Conservation (phyloP, 495 filamentous ascomycete genomes). For the Penicillium waksmanii region DNA sequence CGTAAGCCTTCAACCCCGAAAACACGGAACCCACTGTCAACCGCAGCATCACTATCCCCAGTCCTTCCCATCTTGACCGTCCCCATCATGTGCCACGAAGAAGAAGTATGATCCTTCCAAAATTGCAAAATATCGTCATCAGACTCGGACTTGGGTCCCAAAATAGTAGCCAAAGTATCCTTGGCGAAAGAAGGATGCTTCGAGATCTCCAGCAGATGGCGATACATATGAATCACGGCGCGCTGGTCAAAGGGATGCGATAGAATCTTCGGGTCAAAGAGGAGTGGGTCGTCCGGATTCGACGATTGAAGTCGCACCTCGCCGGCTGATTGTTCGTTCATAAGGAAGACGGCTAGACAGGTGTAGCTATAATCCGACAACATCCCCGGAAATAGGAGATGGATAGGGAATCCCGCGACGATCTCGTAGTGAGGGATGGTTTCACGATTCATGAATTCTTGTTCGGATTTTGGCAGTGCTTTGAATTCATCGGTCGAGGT, state of each 20-base stretch:
- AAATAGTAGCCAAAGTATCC: slow-evolving; percentile 44
- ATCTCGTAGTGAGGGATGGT: slow-evolving; percentile 56
- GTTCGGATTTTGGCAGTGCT: slow-evolving; percentile 40
- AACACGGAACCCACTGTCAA: slow-evolving; percentile 59
- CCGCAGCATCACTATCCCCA: slow-evolving; percentile 51
- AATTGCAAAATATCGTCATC: slow-evolving; percentile 61
- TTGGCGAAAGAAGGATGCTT: slow-evolving; percentile 49
- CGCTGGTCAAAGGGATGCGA: slow-evolving; percentile 60
- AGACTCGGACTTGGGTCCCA: slow-evolving; percentile 49
- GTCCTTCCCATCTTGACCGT: slow-evolving; percentile 64
- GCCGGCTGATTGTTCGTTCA: slow-evolving; percentile 50
- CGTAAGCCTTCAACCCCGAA: slow-evolving; percentile 59
- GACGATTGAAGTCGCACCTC: slow-evolving; percentile 57
- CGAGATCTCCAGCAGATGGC: slow-evolving; percentile 48
- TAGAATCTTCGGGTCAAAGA: slow-evolving; percentile 62
- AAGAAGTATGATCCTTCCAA: slow-evolving; percentile 39
- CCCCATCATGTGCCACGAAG: slow-evolving; percentile 60
- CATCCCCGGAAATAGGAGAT: slow-evolving; percentile 29
- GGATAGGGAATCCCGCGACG: slow-evolving; percentile 36
- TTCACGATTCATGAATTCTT: slow-evolving; percentile 40
- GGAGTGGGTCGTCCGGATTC: slow-evolving; percentile 55
- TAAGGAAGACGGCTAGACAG: slow-evolving; percentile 34
- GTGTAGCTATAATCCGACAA: slow-evolving; percentile 38
- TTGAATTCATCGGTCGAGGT: slow-evolving; percentile 45
- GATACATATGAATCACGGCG: slow-evolving; percentile 55